Evolutionary conservation across 306 rosid species (phyloP), one percentile per base, ranked within the genome.

Genomic region (Trifolium pratense): DNA sequence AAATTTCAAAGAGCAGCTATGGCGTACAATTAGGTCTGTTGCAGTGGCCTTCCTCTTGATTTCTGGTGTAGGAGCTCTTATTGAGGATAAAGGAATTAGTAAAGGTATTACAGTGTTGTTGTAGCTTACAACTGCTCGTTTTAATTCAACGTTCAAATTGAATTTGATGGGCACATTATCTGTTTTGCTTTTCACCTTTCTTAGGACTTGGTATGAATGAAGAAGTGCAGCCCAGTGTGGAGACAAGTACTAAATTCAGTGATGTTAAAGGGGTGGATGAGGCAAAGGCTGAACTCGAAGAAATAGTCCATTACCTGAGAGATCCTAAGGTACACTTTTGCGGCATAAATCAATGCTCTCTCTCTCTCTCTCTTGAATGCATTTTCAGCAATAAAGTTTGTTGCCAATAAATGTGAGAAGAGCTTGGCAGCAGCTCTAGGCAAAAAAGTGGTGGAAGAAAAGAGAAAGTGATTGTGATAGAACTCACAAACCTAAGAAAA

Each of bases 241-340:
- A 84, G 58, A 78, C 93, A n/a, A 91, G 78, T 75, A 91, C 98
- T 58, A 93, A 83, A 70, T 91, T 93, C 78, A 85, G 51, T 18
- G 96, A 91, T 42, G 97, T 89, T 53, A 89, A 91, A 84, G 98
- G 97, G 29, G 92, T 84, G 73, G 97, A 93, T 72, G 98, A 91
- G 84, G 98, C 96, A n/a, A 93, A 93, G 83, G 87, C 88, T 23
- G 98, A 91, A 81, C 82, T 93, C 34, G 98, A 93, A 81, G 96
- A 93, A 85, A 87, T 93, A 45, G 97, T 93, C 78, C 91, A 85
- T 84, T 88, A 91, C 85, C 96, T 91, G 55, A 90, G 87, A 76
- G 96, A 93, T 81, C 98, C 98, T 3, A 87, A 89, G 96, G 97
- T 91, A 73, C 46, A 61, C 32, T 58, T 75, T 51, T 65, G 16